Percentiles rank a stretch among this genome's conserved stretches.
These are phyloP conservation scores for Auxenochlorella pyrenoidosa DNA, from an alignment of 139 green algal species.

Conservation along the genomic window DNA sequence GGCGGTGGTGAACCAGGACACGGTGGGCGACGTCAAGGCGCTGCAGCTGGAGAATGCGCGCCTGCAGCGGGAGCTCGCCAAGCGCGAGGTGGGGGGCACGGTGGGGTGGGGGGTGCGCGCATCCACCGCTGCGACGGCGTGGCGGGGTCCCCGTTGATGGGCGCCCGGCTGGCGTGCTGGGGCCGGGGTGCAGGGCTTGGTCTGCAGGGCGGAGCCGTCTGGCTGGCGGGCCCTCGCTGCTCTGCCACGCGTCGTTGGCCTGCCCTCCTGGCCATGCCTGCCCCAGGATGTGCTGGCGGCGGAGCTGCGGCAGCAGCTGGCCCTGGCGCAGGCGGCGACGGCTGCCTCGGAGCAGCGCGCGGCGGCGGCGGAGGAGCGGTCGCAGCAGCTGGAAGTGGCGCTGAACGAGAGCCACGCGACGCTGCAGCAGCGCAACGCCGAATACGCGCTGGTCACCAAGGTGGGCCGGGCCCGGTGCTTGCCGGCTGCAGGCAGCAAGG, in stretches of 20 bases:
- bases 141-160: no score
- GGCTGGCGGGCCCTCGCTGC: not conserved
- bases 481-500: not conserved
- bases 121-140: no score
- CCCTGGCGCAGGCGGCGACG: not conserved
- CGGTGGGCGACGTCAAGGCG: slow-evolving; percentile 60
- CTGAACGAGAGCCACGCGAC: slow-evolving; percentile 40
- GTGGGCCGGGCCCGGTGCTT: not conserved
- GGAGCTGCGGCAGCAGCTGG: slow-evolving; percentile 34
- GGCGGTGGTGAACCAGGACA: slow-evolving; percentile 79
- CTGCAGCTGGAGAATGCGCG: slow-evolving; percentile 75
- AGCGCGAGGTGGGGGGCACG: not conserved
- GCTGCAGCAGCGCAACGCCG: slow-evolving; percentile 38
- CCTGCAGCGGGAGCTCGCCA: slow-evolving; percentile 42
- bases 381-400: slow-evolving; percentile 37
- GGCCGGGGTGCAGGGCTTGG: no score
- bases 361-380: slow-evolving; percentile 24
- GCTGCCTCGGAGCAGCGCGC: not conserved
- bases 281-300: not conserved
- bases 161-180: no score
- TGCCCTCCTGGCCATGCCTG: not conserved
- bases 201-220: no score
- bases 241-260: not conserved
- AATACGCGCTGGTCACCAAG: slow-evolving; percentile 22
- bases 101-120: no score